These are phyloP conservation scores for Bisporella sp. DNA, from an alignment of 2,329 filamentous ascomycete species.

Conservation along the genomic window DNA sequence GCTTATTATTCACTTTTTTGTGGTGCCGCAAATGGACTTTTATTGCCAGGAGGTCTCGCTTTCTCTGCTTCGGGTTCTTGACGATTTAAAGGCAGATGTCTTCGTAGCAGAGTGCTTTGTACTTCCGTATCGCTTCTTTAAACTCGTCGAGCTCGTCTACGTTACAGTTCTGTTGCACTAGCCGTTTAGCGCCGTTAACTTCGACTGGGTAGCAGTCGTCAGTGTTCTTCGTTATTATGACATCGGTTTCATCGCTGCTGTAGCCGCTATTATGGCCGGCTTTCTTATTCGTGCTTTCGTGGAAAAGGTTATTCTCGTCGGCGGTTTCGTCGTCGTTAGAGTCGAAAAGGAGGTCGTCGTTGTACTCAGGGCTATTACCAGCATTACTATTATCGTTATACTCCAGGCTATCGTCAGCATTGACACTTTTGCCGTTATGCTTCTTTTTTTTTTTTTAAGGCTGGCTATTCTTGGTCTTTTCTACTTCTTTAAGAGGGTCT, in stretches of 20 bases:
- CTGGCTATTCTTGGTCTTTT: conserved; percentile 1
- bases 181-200: conserved; percentile 2
- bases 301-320: background rate
- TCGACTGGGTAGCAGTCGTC: conserved; percentile 3
- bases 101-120: conserved; percentile 4
- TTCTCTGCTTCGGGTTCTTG: conserved; percentile 4
- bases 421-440: background rate
- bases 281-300: conserved; percentile 3
- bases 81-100: conserved; percentile 7
- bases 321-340: background rate
- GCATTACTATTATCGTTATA: conserved; percentile 1
- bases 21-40: conserved; percentile 11
- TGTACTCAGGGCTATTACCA: background rate
- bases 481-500: conserved; percentile 11
- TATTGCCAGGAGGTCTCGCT: conserved; percentile 12
- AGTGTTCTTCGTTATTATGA: conserved; percentile 8
- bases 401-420: background rate
- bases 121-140: background rate
- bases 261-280: conserved; percentile 6
- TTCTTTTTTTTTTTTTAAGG: background rate
- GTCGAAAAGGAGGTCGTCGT: background rate
- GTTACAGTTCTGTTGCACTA: conserved; percentile 6
- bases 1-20: conserved; percentile 13
- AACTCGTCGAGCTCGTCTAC: background rate
- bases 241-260: conserved; percentile 7